phyloP scores from a whole-genome alignment of 2,329 filamentous ascomycete species.

The Microcyclosporella mali region DNA sequence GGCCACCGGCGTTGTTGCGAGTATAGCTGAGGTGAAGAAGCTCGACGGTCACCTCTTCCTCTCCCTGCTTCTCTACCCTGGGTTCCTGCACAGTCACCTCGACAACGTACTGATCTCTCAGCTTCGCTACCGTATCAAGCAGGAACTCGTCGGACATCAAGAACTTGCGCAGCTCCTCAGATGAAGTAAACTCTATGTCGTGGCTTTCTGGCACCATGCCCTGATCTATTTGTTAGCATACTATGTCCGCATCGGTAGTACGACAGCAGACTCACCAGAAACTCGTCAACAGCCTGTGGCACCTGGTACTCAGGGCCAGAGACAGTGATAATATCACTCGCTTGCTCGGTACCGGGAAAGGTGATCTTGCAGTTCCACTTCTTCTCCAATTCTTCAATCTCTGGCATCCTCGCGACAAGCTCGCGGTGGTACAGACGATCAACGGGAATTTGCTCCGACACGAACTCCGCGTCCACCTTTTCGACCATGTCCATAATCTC shows the following conservation, averaged over 20 bases:
- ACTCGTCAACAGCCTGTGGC: slow-evolving; percentile 90
- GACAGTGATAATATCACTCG: slow-evolving; percentile 91
- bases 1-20: slow-evolving; percentile 89
- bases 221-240: slow-evolving; percentile 40
- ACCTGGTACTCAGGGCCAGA: slow-evolving; percentile 98
- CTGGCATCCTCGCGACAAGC: slow-evolving; percentile 76
- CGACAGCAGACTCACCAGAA: slow-evolving; percentile 55
- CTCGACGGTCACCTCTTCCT: slow-evolving; percentile 38
- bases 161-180: slow-evolving; percentile 69
- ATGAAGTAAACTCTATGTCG: slow-evolving; percentile 76
- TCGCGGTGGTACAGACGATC: slow-evolving; percentile 94
- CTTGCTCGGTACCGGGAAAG: slow-evolving; percentile 95
- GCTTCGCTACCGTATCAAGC: slow-evolving; percentile 71
- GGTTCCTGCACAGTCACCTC: slow-evolving; percentile 65
- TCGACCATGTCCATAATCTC: slow-evolving; percentile 99
- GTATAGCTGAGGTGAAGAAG: slow-evolving; percentile 61
- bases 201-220: slow-evolving; percentile 98
- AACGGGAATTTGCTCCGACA: slow-evolving; percentile 85
- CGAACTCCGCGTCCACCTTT: slow-evolving; percentile 93
- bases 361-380: slow-evolving; percentile 99
- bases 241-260: neutral
- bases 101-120: slow-evolving; percentile 88
- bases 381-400: slow-evolving; percentile 93
- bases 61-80: slow-evolving; percentile 39
- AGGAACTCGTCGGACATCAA: slow-evolving; percentile 76